Evolutionary conservation across 352 stramenopile species (phyloP), one percentile per base, ranked within the genome.

Genomic region (Globisporangium viniferum): DNA sequence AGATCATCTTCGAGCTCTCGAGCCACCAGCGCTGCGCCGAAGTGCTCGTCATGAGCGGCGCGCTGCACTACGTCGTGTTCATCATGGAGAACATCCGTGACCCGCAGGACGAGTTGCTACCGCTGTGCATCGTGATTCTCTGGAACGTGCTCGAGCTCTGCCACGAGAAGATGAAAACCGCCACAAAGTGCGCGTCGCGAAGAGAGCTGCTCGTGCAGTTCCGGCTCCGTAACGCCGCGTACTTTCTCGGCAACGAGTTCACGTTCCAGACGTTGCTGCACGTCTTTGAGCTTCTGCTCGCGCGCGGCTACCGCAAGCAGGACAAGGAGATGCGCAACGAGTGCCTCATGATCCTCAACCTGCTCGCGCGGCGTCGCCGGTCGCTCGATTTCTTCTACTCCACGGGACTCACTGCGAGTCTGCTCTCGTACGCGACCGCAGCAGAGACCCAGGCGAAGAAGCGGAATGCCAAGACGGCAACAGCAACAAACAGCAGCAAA

Each of bases 281-380:
- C 51, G 72, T 79, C 1, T 58, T 93, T 24, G 80, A 90, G 64
- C 60, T 89, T 27, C 68, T 93, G 33, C 72, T 94, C 1, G 63
- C 75, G 7, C 72, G 78, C 5, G 84, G 86, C 1, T 90, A 88
- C 63, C 83, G 86, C 8, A 73, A 82, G 59, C 84, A 94, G 67
- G 84, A 93, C 70, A 93, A 93, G 71, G 84, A 90, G 61, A 75
- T 91, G 59, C 81, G 86, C 36, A 94, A 94, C 66, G 84, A 88
- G 55, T 90, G 78, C 18, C 53, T 94, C 29, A 88, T 93, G 73
- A 76, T 94, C 15, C 46, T 92, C 27, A 66, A 86, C 14, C 72
- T 94, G 14, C 76, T 93, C 7, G 75, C 82, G 7, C 77, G 80
- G 51, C 78, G 82, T 9, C 66, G 73, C 22, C 76, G 79, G 0